Conservation (phyloP, 1,284 basidiomycete genomes). For the Leccinum griseonigrum region DNA sequence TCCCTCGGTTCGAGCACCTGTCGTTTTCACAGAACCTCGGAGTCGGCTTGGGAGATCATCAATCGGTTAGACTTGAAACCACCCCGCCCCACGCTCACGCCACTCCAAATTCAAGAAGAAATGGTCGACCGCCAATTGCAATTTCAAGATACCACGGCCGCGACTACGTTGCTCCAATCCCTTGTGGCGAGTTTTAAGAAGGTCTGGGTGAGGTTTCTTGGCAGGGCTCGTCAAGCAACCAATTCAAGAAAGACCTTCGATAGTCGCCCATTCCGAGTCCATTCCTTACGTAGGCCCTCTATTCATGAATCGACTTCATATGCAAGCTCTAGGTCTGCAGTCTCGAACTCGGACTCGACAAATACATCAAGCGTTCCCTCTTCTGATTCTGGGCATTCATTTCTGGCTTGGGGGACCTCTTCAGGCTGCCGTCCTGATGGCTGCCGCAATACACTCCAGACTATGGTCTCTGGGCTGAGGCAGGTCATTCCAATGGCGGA, state of each 20-base stretch:
- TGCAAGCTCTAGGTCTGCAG: neutral
- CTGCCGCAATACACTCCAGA: neutral
- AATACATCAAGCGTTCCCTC: neutral
- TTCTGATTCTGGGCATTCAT: neutral
- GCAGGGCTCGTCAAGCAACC: neutral
- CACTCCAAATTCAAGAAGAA: slow-evolving; percentile 20
- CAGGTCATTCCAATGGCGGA: slow-evolving; percentile 13
- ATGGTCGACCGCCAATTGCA: slow-evolving; percentile 17
- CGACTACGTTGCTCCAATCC: slow-evolving; percentile 11
- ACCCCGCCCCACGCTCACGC: neutral
- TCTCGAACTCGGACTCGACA: neutral
- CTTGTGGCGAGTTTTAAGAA: slow-evolving; percentile 7
- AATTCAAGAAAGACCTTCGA: neutral
- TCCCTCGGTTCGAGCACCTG: slow-evolving; percentile 9
- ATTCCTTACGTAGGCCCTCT: neutral
- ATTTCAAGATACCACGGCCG: slow-evolving; percentile 18
- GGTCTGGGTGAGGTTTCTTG: slow-evolving; percentile 5
- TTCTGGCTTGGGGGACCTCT: neutral
- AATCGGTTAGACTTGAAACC: slow-evolving; percentile 3
- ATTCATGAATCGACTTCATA: neutral
- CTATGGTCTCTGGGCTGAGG: slow-evolving; percentile 11
- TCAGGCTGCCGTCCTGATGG: slow-evolving; percentile 6
- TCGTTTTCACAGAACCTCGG: slow-evolving; percentile 11
- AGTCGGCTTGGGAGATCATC: slow-evolving; percentile 21
- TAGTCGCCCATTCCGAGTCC: too few relatives aligned